Evolutionary conservation across 441 rosid genomes (phyloP), one percentile per base, ranked within the genome.

Genomic region (Euphorbia celastroides): DNA sequence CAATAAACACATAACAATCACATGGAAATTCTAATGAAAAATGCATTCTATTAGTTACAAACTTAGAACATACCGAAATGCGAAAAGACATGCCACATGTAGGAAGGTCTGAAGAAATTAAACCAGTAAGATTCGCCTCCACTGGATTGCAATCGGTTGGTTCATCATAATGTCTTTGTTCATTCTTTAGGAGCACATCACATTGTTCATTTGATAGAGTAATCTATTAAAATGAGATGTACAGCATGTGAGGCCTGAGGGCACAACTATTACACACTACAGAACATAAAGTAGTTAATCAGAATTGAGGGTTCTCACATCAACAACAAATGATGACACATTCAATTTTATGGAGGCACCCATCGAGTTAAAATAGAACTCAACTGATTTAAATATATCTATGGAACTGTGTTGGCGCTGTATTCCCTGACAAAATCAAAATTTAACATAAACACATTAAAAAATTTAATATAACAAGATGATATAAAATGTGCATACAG

Each of bases 261-360:
- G 71, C 7, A 17, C 13, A 57, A 65, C 71, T 36, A 72, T 58
- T 20, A 64, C 42, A 62, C 17, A 7, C 10, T 1, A 68, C 34
- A 62, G 70, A 57, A 57, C 30, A 41, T 26, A 16, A 27, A 66
- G 62, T 9, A 52, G 51, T 32, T 32, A 69, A 65, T 66, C 23
- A 28, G 46, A 42, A 66, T 26, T 14, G 19, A 58, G 38, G 5
- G 57, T 64, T 73, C 96, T 83, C 80, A 91, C 97, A 75, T 93
- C 88, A 38, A 84, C 84, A 30, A 79, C 68, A 77, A 89, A 93
- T 44, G 84, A 70, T 25, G 85, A 55, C 52, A 76, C 64, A 70
- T 89, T 88, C 81, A 84, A 73, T 83, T 82, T 86, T 65, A 86
- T 84, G 22, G 84, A 85, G 69, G 91, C 92, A 1, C 91, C 92